Evolutionary conservation across 2,329 filamentous ascomycete genomes (phyloP), one percentile per base, ranked within the genome.

Genomic region (Cryphonectria carpinicola): DNA sequence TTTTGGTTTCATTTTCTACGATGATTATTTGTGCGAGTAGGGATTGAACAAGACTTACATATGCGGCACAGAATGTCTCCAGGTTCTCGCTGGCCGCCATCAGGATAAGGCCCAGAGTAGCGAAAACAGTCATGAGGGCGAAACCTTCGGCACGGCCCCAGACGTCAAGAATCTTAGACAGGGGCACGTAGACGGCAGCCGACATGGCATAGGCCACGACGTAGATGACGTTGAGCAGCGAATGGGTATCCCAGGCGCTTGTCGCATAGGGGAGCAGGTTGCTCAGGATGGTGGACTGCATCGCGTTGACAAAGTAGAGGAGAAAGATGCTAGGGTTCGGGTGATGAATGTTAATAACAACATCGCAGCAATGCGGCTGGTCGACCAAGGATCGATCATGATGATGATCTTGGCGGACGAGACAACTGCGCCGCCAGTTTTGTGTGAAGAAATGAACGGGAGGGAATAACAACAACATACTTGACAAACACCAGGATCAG

Each of bases 81-180:
- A 90, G 82, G 70, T 84, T 84, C 25, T 84, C 81, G 76, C 84
- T 89, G 0, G 83, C 81, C 41, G 90, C 89, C 83, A 90, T 90
- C 74, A 92, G 82, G 52, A 89, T 82, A 73, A 90, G 73, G 19
- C 85, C 84, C 39, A 87, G 79, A 54, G 87, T 84, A 63, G 80
- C 82, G 37, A 85, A 76, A 22, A 77, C 62, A 37, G 81, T 78
- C 75, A 81, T 82, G 64, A 81, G 73, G 6, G 79, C 78, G 65
- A 84, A 84, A 4, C 82, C 83, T 73, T 85, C 82, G 17, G 83
- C 78, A 43, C 84, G 82, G 49, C 84, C 84, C 79, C 83, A 85
- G n/a, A 82, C 77, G 73, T 86, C 84, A 60, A 84, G 80, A 32
- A 85, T 78, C 76, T 85, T 85, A 61, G 84, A 82, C 73, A 85